phyloP scores from a whole-genome alignment of 176 grass and related monocot genomes.

The Carex littledalei region DNA sequence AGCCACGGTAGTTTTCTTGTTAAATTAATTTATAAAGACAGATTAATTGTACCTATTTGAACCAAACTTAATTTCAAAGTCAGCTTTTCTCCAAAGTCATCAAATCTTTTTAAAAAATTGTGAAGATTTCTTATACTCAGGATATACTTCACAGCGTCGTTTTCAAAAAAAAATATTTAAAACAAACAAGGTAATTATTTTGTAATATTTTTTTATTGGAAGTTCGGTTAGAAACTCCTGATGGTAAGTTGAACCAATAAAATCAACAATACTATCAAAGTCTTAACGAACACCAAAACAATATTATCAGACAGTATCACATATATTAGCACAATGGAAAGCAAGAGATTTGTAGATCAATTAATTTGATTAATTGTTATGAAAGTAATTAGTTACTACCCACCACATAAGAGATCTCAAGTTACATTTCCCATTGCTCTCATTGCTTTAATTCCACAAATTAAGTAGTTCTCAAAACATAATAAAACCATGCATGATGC shows the following conservation, averaged over 20 bases:
- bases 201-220: not conserved
- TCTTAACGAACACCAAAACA: not conserved
- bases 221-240: not conserved
- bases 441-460: not conserved
- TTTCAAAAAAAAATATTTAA: not conserved
- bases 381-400: too few species aligned
- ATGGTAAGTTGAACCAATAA: not conserved
- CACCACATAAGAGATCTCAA: too few species aligned
- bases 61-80: too few species aligned
- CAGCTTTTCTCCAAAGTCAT: not conserved
- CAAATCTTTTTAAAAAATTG: not conserved
- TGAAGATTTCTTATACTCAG: not conserved
- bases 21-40: not conserved
- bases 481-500: not conserved
- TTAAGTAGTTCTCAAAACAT: not conserved
- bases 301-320: not conserved
- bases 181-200: not conserved
- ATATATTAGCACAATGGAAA: not conserved
- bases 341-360: not conserved
- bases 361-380: not conserved
- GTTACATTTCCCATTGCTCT: not conserved
- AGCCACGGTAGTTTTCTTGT: not conserved
- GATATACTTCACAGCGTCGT: not conserved
- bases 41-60: not conserved
- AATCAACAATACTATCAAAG: not conserved